Conservation (phyloP, 164 flowering plant genomes). For the Pachysandra terminalis region DNA sequence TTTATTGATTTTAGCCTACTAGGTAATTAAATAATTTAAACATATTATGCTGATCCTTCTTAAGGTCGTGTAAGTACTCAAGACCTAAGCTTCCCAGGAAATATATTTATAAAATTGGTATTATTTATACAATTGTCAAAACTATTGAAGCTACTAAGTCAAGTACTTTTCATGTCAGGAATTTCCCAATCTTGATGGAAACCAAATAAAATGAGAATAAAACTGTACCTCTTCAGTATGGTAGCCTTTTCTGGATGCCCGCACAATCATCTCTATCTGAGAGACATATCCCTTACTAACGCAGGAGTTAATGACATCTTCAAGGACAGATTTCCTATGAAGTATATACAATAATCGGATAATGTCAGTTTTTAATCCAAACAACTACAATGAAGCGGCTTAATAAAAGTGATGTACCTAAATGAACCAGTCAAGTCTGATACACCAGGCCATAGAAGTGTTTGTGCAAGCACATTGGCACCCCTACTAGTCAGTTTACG, state of each 20-base stretch:
- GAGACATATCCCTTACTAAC: slow-evolving; percentile 98
- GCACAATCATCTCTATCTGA: slow-evolving; percentile 99
- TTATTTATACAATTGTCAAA: too few species aligned
- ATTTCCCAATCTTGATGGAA: not conserved
- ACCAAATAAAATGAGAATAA: not conserved
- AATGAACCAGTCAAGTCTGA: slow-evolving; percentile 98
- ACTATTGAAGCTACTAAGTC: not conserved
- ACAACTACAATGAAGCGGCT: not conserved
- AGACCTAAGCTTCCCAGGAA: too few species aligned
- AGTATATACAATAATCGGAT: slow-evolving; percentile 43
- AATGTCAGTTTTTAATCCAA: slow-evolving; percentile 12
- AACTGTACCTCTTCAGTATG: slow-evolving; percentile 94
- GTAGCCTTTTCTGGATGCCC: slow-evolving; percentile 88
- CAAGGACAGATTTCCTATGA: slow-evolving; percentile 70
- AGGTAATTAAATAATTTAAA: too few species aligned
- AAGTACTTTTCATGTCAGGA: not conserved
- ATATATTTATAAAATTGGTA: too few species aligned
- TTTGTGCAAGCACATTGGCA: slow-evolving; percentile 98
- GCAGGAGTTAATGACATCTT: slow-evolving; percentile 81
- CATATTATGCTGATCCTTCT: too few species aligned
- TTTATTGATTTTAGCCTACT: too few species aligned
- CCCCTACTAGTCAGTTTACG: slow-evolving; percentile 97
- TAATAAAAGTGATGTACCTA: slow-evolving; percentile 42
- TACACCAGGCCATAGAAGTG: too few species aligned
- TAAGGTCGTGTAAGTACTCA: too few species aligned